Evolutionary conservation across 257 asterid species (phyloP), one percentile per base, ranked within the genome.

Genomic region (Rubia yunnanensis): DNA sequence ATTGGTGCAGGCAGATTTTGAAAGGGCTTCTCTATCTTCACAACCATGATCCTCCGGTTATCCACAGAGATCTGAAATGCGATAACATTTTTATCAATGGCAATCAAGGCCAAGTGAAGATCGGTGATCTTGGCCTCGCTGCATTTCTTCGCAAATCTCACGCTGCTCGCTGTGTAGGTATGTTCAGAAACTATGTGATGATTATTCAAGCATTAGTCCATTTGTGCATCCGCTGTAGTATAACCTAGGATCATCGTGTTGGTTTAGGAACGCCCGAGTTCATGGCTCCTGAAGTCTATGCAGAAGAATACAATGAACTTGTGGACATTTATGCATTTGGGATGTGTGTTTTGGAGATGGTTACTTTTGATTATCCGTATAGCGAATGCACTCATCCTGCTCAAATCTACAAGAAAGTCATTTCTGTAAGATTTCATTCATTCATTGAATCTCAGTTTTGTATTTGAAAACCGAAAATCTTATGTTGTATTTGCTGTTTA

Each of bases 1-100:
- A 77, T 27, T 82, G 86, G 86, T 82, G 84, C 46, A 76, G 84
- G 64, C 86, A 82, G 78, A 82, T 82, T 74, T 72, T 82, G 64
- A 76, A 61, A 68, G 84, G 86, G 20, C 80, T 82, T 71, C 82
- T 76, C 9, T 82, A 82, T 76, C 86, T 82, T 66, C 86, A 82
- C 73, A 79, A 75, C 67, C 86, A 79, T 59, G 83, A 84, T 69
- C 97, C 94, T 64, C 97, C 97, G 32, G 85, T 92, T 27, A 87
- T 92, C 72, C 98, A 89, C 57, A 76, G 98, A 75, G 97, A 92
- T 85, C 84, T 82, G 68, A 82, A 82, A 66, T 82, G 86, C 60
- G 84, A 82, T 54, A 82, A 82, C 68, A 82, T 82, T 27, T 82
- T 82, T 67, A 69, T 82, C 23, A 82, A 82, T 69, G 86, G 86